Base-by-base conservation (phyloP, 306 rosid species). In the Prunus mongolica region DNA sequence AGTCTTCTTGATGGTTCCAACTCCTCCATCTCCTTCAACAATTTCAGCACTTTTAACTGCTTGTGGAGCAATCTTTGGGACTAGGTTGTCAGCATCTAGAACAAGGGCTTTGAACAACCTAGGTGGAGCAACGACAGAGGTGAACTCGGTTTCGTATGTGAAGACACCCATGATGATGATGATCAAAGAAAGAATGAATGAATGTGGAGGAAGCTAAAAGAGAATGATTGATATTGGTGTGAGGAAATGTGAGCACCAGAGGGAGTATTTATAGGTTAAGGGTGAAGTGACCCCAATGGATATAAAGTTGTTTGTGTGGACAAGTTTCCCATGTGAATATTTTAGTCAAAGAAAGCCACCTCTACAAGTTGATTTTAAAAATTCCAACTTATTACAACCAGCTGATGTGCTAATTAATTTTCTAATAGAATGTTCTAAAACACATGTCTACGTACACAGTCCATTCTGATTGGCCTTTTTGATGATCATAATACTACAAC, bases 81-180 rank as follows among this genome's bases (percentile, higher is more conserved):
- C 67, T 72, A 90, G 82, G 77, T 76, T 80, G 25, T 82, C 86
- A 7, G 73, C 67, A 74, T 86, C 86, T 22, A 68, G 9, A 19
- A 85, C 57, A 45, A 90, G 50, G 24, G 88, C 89, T 80, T 86
- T 87, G 91, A 74, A 87, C n/a, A 87, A 75, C 76, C 78, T 85
- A 6, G 82, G 0, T 6, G 83, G 85, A 0, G 91, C 52, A 24
- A 89, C 81, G 54, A 76, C 64, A 1, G 81, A 84, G 67, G 82
- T 73, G 78, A 76, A 76, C 14, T 83, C 83, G 8, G 49, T 63
- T 75, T 61, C 24, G 1, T 69, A 54, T 2, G 25, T 80, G 65
- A 72, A 87, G 73, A 84, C 15, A 71, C 79, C 62, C 38, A 78
- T 70, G 28, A 27, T 49, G 12, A 5, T 69, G 4, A 49, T 7